Evolutionary conservation across 352 stramenopile genomes (phyloP), one percentile per base, ranked within the genome.

Genomic region (Phytophthora quininea): DNA sequence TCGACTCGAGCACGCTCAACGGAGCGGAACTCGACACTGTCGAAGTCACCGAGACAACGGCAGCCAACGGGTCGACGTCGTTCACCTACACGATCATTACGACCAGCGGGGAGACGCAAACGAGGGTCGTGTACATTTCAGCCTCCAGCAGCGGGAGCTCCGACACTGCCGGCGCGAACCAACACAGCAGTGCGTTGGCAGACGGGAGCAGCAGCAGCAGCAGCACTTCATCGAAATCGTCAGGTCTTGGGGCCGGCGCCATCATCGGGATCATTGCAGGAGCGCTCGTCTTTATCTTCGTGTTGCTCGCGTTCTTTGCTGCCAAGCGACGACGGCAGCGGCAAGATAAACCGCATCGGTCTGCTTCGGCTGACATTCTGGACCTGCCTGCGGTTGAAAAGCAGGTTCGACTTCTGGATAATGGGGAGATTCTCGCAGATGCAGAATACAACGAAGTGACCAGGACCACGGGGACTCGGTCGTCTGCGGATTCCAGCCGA

Each of bases 41-140:
- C 15, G 67, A 82, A 29, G 69, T 76, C n/a, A 80, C 73, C 3
- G 71, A 68, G 40, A 74, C 66, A 27, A 78, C 68, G 29, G 62
- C 58, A 1, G 54, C 43, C 7, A 50, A 78, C 19, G 73, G 70
- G 29, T 69, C 71, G 19, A 78, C 59, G 2, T 68, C 65, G 2
- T 69, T 78, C 60, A 78, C 51, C 55, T 84, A 84, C 62, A 75
- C 70, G 37, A 73, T 84, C 61, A 64, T 84, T 60, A 73, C 77
- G 12, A 72, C 66, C 53, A 73, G 63, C 29, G 71, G 58, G 40
- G 58, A 37, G 19, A 68, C 58, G 9, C 47, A 68, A 45, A 64
- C 67, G 47, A 62, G 47, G 46, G 73, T 66, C 48, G 64, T 60
- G 38, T 62, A 52, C 58, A 63, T 51, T 14, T 43, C 60, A 2